A percentile compares a stretch with the other conserved stretches of the same genome.
phyloP scores from a whole-genome alignment of 164 flowering plant genomes.

The Berberis thunbergii region DNA sequence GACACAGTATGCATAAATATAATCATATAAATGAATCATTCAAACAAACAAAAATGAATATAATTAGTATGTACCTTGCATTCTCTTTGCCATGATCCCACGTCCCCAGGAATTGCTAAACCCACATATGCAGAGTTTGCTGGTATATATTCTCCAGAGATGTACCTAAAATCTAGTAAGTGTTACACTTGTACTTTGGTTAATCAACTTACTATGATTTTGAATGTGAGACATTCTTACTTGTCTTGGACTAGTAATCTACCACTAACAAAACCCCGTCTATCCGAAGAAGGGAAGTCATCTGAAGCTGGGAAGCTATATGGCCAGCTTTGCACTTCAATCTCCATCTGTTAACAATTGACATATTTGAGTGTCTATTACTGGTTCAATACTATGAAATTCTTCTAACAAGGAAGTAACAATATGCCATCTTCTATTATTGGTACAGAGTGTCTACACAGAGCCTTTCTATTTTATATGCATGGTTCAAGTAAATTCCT shows the following conservation, averaged over 20 bases:
- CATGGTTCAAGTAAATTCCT: neutral
- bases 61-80: constrained; percentile 39
- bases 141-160: constrained; percentile 23
- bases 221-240: constrained; percentile 16
- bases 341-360: constrained; percentile 27
- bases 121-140: constrained; percentile 69
- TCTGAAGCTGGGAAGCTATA: constrained; percentile 60
- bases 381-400: too few species aligned
- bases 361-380: neutral
- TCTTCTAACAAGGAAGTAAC: too few species aligned
- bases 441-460: too few species aligned
- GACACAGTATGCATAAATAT: too few species aligned
- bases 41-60: too few species aligned
- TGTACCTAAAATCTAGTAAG: constrained; percentile 23
- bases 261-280: constrained; percentile 57
- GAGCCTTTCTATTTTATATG: too few species aligned
- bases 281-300: constrained; percentile 42
- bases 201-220: too few species aligned
- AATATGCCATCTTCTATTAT: too few species aligned
- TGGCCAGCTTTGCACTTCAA: constrained; percentile 81
- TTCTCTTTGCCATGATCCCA: constrained; percentile 90
- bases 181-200: neutral
- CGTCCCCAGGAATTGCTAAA: constrained; percentile 66
- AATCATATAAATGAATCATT: too few species aligned
- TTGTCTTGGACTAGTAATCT: constrained; percentile 53